Base-by-base conservation (phyloP, 116 monocot genomes). In the Posidonia oceanica region DNA sequence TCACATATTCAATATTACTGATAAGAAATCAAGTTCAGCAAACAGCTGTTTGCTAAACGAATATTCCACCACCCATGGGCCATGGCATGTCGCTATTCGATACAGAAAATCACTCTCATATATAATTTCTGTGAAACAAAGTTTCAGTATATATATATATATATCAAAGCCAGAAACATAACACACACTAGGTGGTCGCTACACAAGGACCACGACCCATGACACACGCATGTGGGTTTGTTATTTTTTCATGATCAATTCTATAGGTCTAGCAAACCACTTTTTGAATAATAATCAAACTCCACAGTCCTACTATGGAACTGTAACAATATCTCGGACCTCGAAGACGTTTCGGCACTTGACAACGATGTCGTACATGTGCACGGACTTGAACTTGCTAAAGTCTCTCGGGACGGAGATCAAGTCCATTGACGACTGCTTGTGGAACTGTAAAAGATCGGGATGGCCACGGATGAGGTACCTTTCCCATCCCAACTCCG, bases 291-390 rank as follows among this genome's bases (percentile, higher is more conserved):
- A 29, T 29, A 29, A 29, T 29, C 29, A 29, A 29, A 29, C 0
- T 29, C 29, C 29, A 29, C 29, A 29, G 29, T 29, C 29, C 8
- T 8, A 42, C 59, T 64, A 64, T 10, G 36, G 37, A 40, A 64
- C 16, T 16, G 39, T 17, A 39, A 64, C 39, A 11, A 64, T 17
- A 1, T 64, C 64, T 40, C 64, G 64, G 48, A 67, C 67, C 67
- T 51, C 48, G 67, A 91, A 91, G 15, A 42, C 53, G 3, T 87
- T 84, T 12, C 87, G 84, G 52, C 84, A 87, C 80, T 90, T 90
- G 75, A 90, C 74, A 71, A 90, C 86, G 78, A 90, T 86, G 68
- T 90, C 90, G 75, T 76, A 91, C 92, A 93, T 93, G 69, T 93
- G 82, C 67, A 93, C 76, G 58, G 88, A 78, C 53, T 52, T 65